Base-by-base conservation (phyloP, 768 basidiomycete genomes). In the Tylopilus vinaceipallidus region DNA sequence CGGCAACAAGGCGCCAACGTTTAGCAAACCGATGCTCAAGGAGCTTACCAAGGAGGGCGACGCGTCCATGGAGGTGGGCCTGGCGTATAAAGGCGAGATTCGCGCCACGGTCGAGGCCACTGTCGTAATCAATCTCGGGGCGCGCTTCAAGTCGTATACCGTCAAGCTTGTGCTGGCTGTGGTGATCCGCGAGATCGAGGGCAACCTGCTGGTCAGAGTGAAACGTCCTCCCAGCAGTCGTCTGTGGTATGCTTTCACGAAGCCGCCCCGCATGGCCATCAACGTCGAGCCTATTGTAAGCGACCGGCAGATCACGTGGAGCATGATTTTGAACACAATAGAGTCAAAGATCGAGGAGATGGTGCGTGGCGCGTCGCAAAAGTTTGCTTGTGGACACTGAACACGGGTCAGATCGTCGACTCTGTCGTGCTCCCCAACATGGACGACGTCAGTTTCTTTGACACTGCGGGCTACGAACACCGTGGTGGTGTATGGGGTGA, bases 1-100 rank as follows among this genome's bases (percentile, higher is more conserved):
- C 42, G 95, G 95, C 10, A 82, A 83, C 58, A 83, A 75, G 45
- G 78, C 90, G 0, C 92, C 95, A 3, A 88, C 88, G 55, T 78
- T 98, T 54, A 91, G 88, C 76, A 95, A 95, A 56, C 97, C 97
- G 3, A 98, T 98, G 95, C 76, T 99, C 47, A 98, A 98, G 72
- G 93, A 98, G 60, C 82, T 98, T 47, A 95, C 93, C 2, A 84
- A 86, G 57, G 93, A 97, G 49, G 97, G 97, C 16, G 91, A 95
- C 56, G 92, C 93, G 0, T 79, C 91, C 5, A 73, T 98, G 62
- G 95, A 98, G 62, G 81, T 95, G 6, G 86, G 88, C 54, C 69
- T 95, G 22, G 76, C 75, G 12, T 95, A 89, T 75, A 86, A 88
- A 64, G 93, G 94, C 40, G 91, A 92, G 62, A 72, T 98, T 22